phyloP scores from a whole-genome alignment of 2,329 filamentous ascomycete species.

The Pyricularia grisea region DNA sequence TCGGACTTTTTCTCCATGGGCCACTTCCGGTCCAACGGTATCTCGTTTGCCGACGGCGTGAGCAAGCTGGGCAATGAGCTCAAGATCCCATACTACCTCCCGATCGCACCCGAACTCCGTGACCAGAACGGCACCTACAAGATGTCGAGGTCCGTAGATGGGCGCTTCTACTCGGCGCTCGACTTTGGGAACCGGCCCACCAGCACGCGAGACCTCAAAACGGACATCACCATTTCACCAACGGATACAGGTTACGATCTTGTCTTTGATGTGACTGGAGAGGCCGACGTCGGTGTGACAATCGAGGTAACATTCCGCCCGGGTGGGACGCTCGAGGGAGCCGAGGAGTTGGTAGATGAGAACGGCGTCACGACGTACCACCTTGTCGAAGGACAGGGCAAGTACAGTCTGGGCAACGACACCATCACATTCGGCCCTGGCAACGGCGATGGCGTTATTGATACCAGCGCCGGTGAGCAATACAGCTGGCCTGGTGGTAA shows the following conservation, averaged over 20 bases:
- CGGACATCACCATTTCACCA: background rate
- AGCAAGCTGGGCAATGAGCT: background rate
- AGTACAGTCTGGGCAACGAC: background rate
- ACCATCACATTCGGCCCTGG: slow-evolving; percentile 1
- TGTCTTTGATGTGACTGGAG: background rate
- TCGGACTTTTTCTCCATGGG: slow-evolving; percentile 5
- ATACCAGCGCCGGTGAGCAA: background rate
- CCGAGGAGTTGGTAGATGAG: background rate
- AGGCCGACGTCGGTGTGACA: slow-evolving; percentile 1
- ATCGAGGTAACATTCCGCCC: background rate
- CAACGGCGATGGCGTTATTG: background rate
- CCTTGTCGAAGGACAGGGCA: background rate
- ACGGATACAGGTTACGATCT: slow-evolving; percentile 1
- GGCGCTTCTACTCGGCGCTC: background rate
- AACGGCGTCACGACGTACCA: background rate
- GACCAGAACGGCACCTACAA: background rate
- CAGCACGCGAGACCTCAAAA: slow-evolving; percentile 2
- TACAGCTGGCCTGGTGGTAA: slow-evolving; percentile 2
- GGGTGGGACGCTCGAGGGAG: background rate
- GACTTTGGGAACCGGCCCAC: slow-evolving; percentile 1
- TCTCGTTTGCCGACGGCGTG: background rate
- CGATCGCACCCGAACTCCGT: background rate
- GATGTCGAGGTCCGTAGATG: slow-evolving; percentile 1
- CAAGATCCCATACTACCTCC: slow-evolving; percentile 3
- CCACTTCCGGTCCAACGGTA: slow-evolving; percentile 2